Percentiles rank a stretch among this genome's conserved stretches.
These are phyloP conservation scores for Brettanomyces sp. DNA, from an alignment of 805 yeast genomes.

Conservation along the genomic window DNA sequence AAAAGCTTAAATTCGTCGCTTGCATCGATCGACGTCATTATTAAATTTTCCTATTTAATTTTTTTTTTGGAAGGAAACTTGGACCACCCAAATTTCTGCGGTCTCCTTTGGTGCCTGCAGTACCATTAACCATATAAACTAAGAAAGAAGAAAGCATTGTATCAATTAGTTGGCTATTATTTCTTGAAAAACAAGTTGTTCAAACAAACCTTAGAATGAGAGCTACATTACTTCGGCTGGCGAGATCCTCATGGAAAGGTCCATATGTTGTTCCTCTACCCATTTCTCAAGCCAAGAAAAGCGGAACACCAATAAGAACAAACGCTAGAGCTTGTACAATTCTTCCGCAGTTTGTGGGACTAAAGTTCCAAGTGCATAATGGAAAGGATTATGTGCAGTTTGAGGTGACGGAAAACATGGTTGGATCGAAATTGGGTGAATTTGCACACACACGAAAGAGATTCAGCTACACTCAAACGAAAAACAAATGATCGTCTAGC, in stretches of 20 bases:
- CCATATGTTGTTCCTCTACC: constrained; percentile 95
- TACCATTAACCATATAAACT: too few relatives aligned
- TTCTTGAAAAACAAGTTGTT: neutral
- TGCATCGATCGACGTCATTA: too few relatives aligned
- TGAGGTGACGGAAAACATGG: constrained; percentile 89
- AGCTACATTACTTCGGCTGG: constrained; percentile 29
- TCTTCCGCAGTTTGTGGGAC: constrained; percentile 90
- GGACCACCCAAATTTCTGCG: too few relatives aligned
- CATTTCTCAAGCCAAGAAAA: constrained; percentile 72
- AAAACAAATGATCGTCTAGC: constrained; percentile 34
- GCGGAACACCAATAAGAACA: constrained; percentile 85
- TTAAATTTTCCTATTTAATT: too few relatives aligned
- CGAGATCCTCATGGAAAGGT: constrained; percentile 61
- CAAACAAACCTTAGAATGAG: constrained; percentile 24
- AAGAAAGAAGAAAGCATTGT: too few relatives aligned
- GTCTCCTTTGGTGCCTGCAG: too few relatives aligned
- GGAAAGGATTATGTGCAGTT: constrained; percentile 90
- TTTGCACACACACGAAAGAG: constrained; percentile 91
- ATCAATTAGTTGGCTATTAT: too few relatives aligned
- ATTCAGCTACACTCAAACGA: constrained; percentile 72
- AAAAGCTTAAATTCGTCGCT: too few relatives aligned
- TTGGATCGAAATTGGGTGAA: constrained; percentile 90
- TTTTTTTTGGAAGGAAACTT: too few relatives aligned
- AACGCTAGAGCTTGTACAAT: constrained; percentile 93
- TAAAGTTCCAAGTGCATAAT: constrained; percentile 90